These are phyloP conservation scores for Patellifolia procumbens DNA, from an alignment of 179 eudicot species.

Conservation along the genomic window DNA sequence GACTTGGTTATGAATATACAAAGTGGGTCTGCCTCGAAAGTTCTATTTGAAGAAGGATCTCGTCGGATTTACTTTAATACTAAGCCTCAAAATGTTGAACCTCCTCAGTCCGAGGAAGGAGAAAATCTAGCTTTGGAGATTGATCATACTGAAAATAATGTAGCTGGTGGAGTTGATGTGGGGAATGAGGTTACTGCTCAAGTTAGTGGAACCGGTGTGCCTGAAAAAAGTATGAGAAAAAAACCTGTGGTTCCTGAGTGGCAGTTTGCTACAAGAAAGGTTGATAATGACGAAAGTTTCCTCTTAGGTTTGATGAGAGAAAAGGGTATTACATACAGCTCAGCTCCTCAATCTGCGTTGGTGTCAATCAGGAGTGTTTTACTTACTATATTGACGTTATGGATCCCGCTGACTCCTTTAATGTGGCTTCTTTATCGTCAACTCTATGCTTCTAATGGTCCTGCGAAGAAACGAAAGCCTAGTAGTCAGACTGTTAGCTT, in stretches of 20 bases:
- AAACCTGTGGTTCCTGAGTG: conserved; percentile 52
- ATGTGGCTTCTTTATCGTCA: conserved; percentile 98
- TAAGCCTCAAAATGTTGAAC: conserved; percentile 31
- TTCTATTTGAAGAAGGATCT: conserved; percentile 90
- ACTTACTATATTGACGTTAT: conserved; percentile 71
- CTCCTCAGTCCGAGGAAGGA: conserved; percentile 30
- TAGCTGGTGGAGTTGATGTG: conserved; percentile 26
- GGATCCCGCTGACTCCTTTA: conserved; percentile 87
- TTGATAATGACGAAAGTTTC: conserved; percentile 82
- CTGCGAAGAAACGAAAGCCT: conserved; percentile 71
- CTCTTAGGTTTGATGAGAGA: conserved; percentile 90
- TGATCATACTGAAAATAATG: conserved; percentile 30
- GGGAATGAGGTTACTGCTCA: conserved; percentile 23
- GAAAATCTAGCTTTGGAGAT: conserved; percentile 24
- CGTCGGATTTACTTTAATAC: conserved; percentile 73
- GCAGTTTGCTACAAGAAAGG: conserved; percentile 87
- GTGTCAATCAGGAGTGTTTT: conserved; percentile 68
- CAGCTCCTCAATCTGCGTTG: conserved; percentile 81
- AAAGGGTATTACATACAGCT: conserved; percentile 68
- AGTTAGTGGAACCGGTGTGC: conserved; percentile 19
- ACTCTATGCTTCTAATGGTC: conserved; percentile 74
- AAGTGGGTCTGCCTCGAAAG: conserved; percentile 64
- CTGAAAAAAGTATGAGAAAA: conserved; percentile 31
- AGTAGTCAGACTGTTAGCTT: conserved; percentile 70
- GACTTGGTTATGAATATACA: conserved; percentile 69